A percentile compares a stretch with the other conserved stretches of the same genome.
Conservation (phyloP, 768 basidiomycete species). For the Kwoniella sp. region DNA sequence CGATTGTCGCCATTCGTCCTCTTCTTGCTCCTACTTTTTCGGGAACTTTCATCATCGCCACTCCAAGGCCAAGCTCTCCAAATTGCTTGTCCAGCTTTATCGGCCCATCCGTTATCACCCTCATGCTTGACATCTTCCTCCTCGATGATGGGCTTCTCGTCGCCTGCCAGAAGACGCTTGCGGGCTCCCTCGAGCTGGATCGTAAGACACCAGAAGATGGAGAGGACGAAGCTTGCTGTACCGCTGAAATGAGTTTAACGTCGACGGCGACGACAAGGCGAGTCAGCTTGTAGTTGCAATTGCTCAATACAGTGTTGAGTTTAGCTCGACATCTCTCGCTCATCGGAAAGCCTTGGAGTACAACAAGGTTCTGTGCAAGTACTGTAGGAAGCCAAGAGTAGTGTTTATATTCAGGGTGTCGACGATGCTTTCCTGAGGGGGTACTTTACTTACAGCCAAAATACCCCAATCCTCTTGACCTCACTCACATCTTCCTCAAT, state of each 20-base stretch:
- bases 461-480: slow-evolving; percentile 3
- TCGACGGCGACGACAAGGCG: neutral
- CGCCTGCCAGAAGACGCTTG: slow-evolving; percentile 5
- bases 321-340: too few species aligned
- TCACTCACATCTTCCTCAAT: neutral
- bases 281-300: neutral
- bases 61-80: slow-evolving; percentile 10
- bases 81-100: slow-evolving; percentile 5
- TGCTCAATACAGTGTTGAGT: too few species aligned
- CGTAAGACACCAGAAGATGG: slow-evolving; percentile 9
- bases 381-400: too few species aligned
- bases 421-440: too few species aligned
- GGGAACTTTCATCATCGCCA: neutral
- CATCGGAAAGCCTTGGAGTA: too few species aligned
- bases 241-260: neutral
- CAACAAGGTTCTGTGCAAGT: slow-evolving; percentile 1
- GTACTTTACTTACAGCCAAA: slow-evolving; percentile 12
- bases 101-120: slow-evolving; percentile 4
- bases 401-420: too few species aligned
- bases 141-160: neutral
- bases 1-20: neutral
- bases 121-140: neutral
- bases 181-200: slow-evolving; percentile 6
- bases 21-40: neutral
- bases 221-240: slow-evolving; percentile 9